Percentiles rank a stretch among this genome's conserved stretches.
Conservation (phyloP, 176 grass and related monocot species). For the Carex myosuroides region DNA sequence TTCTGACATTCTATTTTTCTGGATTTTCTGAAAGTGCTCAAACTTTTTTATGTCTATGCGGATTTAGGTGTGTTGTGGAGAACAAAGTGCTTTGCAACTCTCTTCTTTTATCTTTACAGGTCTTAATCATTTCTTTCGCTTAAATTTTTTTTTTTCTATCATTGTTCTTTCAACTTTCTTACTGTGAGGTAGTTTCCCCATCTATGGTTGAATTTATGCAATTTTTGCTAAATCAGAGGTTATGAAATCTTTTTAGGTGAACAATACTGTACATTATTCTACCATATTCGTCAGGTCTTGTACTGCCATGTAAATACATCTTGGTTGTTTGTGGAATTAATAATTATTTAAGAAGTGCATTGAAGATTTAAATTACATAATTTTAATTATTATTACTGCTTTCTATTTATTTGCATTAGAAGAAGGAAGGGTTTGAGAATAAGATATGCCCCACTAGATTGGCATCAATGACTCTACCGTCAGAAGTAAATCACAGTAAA, state of each 20-base stretch:
- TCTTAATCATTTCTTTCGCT: conserved; percentile 19
- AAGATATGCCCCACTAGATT: conserved; percentile 65
- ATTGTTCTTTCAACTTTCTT: background rate
- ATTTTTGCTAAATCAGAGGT: background rate
- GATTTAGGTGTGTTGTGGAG: conserved; percentile 88
- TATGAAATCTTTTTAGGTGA: background rate
- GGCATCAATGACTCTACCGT: conserved; percentile 46
- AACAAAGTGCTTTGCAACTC: conserved; percentile 99
- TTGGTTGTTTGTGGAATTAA: background rate
- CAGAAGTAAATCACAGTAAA: conserved; percentile 29
- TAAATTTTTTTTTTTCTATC: background rate
- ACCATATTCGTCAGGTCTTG: background rate
- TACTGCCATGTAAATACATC: background rate
- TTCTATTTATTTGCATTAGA: conserved; percentile 24
- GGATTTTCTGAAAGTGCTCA: background rate
- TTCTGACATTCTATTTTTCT: background rate
- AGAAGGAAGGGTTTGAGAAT: conserved; percentile 45
- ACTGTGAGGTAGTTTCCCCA: background rate
- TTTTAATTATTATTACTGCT: background rate
- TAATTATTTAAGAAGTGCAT: background rate
- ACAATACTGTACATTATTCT: background rate
- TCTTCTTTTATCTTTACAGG: conserved; percentile 65
- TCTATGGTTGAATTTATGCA: background rate
- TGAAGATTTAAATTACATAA: too few species aligned
- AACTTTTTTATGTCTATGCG: background rate